These are phyloP conservation scores for Stemphylium beticola DNA, from an alignment of 2,329 filamentous ascomycete species.

Conservation along the genomic window DNA sequence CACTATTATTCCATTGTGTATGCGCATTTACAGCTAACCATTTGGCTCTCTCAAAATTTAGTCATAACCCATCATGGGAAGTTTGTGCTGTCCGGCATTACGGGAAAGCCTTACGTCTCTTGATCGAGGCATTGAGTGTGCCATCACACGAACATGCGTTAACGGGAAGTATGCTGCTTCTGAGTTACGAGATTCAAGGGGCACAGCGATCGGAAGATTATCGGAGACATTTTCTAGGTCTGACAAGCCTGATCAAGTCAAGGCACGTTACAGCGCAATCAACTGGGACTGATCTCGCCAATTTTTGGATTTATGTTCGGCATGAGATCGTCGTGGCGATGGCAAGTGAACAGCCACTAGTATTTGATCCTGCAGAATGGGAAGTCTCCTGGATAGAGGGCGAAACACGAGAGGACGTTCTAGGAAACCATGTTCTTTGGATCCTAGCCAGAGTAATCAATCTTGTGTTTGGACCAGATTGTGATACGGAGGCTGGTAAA, in stretches of 20 bases:
- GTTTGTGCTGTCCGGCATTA: constrained; percentile 39
- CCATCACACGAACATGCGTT: constrained; percentile 36
- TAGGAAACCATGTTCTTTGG: constrained; percentile 43
- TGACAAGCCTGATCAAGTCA: constrained; percentile 39
- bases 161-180: constrained; percentile 43
- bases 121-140: constrained; percentile 38
- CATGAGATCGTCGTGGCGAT: constrained; percentile 44
- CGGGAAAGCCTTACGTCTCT: constrained; percentile 35
- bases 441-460: constrained; percentile 41
- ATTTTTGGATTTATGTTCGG: constrained; percentile 46
- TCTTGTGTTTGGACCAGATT: constrained; percentile 33
- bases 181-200: constrained; percentile 43
- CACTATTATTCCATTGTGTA: constrained; percentile 42
- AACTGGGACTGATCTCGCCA: constrained; percentile 37
- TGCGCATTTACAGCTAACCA: constrained; percentile 47
- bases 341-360: constrained; percentile 35
- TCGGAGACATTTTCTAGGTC: constrained; percentile 39
- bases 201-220: constrained; percentile 38
- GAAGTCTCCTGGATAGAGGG: constrained; percentile 34
- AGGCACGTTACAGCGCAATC: constrained; percentile 37
- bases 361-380: constrained; percentile 42
- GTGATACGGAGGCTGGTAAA: constrained; percentile 18
- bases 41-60: constrained; percentile 34
- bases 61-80: constrained; percentile 37
- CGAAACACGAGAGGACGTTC: constrained; percentile 42